phyloP scores from a whole-genome alignment of 2,329 filamentous ascomycete genomes.

The Metarhizium rileyi region DNA sequence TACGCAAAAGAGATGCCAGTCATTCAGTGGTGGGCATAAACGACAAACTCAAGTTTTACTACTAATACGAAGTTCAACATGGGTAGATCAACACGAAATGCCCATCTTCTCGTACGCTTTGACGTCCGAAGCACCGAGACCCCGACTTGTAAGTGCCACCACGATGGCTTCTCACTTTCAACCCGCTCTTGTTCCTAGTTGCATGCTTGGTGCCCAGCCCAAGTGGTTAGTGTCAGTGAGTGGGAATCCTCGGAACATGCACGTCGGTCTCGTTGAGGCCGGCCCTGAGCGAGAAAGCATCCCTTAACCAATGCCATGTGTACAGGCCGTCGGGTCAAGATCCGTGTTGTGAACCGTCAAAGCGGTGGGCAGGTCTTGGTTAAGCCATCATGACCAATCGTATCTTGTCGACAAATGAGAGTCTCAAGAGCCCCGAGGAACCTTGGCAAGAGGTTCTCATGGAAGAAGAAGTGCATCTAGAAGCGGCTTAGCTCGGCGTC shows the following conservation, averaged over 20 bases:
- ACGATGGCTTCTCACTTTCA: too few species aligned
- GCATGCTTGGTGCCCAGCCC: too few species aligned
- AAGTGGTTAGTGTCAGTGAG: too few species aligned
- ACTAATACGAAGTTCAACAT: not conserved
- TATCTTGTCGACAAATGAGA: not conserved
- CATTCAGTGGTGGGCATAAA: too few species aligned
- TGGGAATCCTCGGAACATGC: too few species aligned
- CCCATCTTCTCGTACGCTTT: not conserved
- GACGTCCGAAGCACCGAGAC: not conserved
- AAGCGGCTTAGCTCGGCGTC: not conserved
- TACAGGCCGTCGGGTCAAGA: not conserved
- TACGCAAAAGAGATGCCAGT: not conserved
- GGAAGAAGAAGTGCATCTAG: not conserved
- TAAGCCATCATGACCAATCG: not conserved
- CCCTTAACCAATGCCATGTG: not conserved
- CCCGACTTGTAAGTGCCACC: not conserved
- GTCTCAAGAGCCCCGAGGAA: not conserved
- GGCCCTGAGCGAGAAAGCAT: too few species aligned
- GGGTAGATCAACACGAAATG: not conserved
- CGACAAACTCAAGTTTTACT: too few species aligned
- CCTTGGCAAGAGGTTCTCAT: not conserved
- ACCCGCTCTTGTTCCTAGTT: too few species aligned
- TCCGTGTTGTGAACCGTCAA: not conserved
- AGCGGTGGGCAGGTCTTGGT: not conserved
- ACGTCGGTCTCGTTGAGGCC: too few species aligned